Conservation (phyloP, 2,329 filamentous ascomycete genomes). For the Cercospora nicotianae region DNA sequence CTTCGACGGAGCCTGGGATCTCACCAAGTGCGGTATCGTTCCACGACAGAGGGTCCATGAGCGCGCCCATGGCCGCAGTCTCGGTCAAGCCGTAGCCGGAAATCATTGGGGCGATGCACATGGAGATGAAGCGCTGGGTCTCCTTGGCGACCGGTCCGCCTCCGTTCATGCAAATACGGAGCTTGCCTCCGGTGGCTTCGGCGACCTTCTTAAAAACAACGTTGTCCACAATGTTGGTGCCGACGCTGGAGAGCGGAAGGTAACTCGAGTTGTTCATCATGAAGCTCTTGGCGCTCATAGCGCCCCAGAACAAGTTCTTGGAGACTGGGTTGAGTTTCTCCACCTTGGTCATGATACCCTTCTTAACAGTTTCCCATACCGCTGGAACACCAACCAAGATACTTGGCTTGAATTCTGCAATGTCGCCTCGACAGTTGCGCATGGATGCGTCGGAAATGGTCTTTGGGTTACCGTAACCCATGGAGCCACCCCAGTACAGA, state of each 20-base stretch:
- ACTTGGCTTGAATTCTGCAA: constrained; percentile 85
- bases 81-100: constrained; percentile 93
- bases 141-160: constrained; percentile 86
- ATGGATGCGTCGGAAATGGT: constrained; percentile 85
- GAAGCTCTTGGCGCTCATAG: constrained; percentile 61
- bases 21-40: constrained; percentile 75
- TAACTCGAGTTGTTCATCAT: constrained; percentile 52
- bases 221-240: constrained; percentile 70
- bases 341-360: constrained; percentile 82
- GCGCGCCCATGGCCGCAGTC: constrained; percentile 71
- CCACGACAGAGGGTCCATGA: constrained; percentile 83
- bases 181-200: constrained; percentile 79
- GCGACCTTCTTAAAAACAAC: constrained; percentile 92
- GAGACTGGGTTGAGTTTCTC: constrained; percentile 68
- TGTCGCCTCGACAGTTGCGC: constrained; percentile 88
- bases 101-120: constrained; percentile 93
- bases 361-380: constrained; percentile 96
- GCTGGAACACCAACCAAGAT: constrained; percentile 93
- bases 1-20: constrained; percentile 72
- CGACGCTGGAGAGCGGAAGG: constrained; percentile 50
- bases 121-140: constrained; percentile 85
- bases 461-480: constrained; percentile 89
- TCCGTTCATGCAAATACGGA: constrained; percentile 91
- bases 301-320: constrained; percentile 75
- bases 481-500: constrained; percentile 82